Percentiles rank a stretch among this genome's conserved stretches.
phyloP scores from a whole-genome alignment of 1,284 basidiomycete species.

The Trametes hirsuta region DNA sequence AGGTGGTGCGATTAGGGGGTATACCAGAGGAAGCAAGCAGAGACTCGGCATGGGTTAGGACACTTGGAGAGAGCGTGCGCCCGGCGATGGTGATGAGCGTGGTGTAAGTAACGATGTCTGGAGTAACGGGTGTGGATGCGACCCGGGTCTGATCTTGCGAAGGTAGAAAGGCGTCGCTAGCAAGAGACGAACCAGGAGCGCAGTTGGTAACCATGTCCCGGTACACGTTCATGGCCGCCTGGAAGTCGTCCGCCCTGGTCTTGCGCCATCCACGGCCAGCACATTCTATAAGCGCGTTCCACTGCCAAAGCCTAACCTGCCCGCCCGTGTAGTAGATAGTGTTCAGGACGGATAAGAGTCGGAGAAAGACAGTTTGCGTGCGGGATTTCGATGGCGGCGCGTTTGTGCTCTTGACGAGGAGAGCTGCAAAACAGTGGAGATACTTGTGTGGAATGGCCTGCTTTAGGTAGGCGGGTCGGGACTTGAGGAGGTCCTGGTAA shows the following conservation, averaged over 20 bases:
- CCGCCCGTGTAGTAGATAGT: conserved; percentile 57
- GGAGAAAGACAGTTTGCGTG: conserved; percentile 61
- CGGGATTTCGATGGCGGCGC: conserved; percentile 45
- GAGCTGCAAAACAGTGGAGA: conserved; percentile 62
- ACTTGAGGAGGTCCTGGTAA: conserved; percentile 48
- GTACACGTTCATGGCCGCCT: conserved; percentile 61
- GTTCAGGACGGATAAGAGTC: conserved; percentile 63
- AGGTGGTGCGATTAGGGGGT: conserved; percentile 60
- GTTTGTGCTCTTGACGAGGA: conserved; percentile 43
- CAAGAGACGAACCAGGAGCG: conserved; percentile 47
- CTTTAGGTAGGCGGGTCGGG: conserved; percentile 29
- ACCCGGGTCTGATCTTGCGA: conserved; percentile 3
- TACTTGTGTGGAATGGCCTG: conserved; percentile 38
- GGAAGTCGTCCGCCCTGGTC: conserved; percentile 57
- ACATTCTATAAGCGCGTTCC: conserved; percentile 73
- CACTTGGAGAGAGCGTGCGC: conserved; percentile 46
- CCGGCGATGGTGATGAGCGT: conserved; percentile 67
- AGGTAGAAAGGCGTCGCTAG: conserved; percentile 13
- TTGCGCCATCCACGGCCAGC: conserved; percentile 70
- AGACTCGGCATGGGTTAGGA: conserved; percentile 53
- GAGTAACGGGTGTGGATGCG: conserved; percentile 32
- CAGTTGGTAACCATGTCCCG: conserved; percentile 54
- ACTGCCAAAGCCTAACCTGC: conserved; percentile 59
- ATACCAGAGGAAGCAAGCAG: conserved; percentile 57
- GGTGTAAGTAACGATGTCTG: conserved; percentile 71